A percentile compares a stretch with the other conserved stretches of the same genome.
These are phyloP conservation scores for Fusarium sterilihyphosum DNA, from an alignment of 2,329 filamentous ascomycete genomes.

Conservation along the genomic window DNA sequence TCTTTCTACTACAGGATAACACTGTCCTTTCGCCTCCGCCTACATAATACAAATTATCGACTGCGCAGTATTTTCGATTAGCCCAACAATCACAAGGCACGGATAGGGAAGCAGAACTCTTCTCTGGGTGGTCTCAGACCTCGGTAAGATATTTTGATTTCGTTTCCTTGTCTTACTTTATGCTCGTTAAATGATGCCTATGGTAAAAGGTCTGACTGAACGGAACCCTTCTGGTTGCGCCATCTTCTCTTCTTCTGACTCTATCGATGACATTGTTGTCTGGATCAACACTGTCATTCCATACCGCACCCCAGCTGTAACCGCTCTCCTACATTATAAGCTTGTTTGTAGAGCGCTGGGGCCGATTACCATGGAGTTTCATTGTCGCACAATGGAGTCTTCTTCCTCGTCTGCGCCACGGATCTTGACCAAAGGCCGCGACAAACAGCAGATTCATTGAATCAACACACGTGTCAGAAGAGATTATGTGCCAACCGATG, in stretches of 20 bases:
- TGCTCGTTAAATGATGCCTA: constrained; percentile 60
- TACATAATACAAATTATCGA: not conserved
- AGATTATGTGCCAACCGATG: constrained; percentile 58
- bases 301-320: constrained; percentile 13
- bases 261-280: constrained; percentile 22
- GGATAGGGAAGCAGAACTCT: not conserved
- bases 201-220: constrained; percentile 74
- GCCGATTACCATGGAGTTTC: constrained; percentile 26
- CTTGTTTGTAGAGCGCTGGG: constrained; percentile 31
- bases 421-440: constrained; percentile 69
- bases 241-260: constrained; percentile 37
- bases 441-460: constrained; percentile 54
- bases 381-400: constrained; percentile 64
- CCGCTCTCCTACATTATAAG: constrained; percentile 15
- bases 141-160: constrained; percentile 27
- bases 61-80: not conserved
- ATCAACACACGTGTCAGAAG: constrained; percentile 8
- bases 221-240: constrained; percentile 59
- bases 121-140: not conserved
- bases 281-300: constrained; percentile 20
- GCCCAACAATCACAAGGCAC: not conserved
- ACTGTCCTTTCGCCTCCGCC: not conserved
- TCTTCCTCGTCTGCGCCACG: constrained; percentile 55
- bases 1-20: not conserved
- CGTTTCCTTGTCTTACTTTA: not conserved